These are phyloP conservation scores for Ramicandelaber brevisporus DNA, from an alignment of 192 early-diverging fungal species.

Conservation along the genomic window DNA sequence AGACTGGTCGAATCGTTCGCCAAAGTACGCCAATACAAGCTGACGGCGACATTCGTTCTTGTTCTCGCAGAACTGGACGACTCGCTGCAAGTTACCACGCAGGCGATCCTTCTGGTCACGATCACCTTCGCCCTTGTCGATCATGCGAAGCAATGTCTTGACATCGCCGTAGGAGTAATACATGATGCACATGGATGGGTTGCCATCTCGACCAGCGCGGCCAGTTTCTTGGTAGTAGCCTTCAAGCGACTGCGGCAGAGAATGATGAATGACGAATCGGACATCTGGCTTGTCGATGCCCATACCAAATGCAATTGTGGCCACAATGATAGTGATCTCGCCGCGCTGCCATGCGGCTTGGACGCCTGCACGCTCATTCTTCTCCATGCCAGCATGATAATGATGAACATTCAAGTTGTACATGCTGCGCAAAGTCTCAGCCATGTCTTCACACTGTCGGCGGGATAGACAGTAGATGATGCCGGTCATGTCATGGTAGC, in stretches of 20 bases:
- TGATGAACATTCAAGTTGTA: constrained; percentile 32
- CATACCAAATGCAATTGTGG: constrained; percentile 96
- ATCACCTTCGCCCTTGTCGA: constrained; percentile 57
- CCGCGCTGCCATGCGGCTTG: constrained; percentile 68
- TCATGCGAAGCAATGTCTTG: constrained; percentile 42
- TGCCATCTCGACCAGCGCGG: constrained; percentile 81
- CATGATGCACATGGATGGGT: constrained; percentile 53
- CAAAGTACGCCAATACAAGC: constrained; percentile 76
- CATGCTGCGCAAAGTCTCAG: constrained; percentile 31
- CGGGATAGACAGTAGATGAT: constrained; percentile 83
- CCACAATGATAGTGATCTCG: constrained; percentile 58
- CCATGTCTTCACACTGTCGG: constrained; percentile 53
- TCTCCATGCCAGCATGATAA: constrained; percentile 75
- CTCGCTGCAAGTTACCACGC: constrained; percentile 29
- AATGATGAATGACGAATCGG: constrained; percentile 83
- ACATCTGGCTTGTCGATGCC: constrained; percentile 94
- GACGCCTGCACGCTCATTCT: constrained; percentile 41
- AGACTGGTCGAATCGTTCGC: constrained; percentile 39
- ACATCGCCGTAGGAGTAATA: constrained; percentile 63
- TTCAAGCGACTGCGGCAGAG: constrained; percentile 70
- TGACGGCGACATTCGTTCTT: constrained; percentile 62
- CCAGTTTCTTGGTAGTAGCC: constrained; percentile 96
- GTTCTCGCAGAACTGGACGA: constrained; percentile 69
- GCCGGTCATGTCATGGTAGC: constrained; percentile 40
- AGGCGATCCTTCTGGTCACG: constrained; percentile 57